Percentiles rank a stretch among this genome's conserved stretches.
These are phyloP conservation scores for Monosporascus sp. DNA, from an alignment of 2,329 filamentous ascomycete genomes.

Conservation along the genomic window DNA sequence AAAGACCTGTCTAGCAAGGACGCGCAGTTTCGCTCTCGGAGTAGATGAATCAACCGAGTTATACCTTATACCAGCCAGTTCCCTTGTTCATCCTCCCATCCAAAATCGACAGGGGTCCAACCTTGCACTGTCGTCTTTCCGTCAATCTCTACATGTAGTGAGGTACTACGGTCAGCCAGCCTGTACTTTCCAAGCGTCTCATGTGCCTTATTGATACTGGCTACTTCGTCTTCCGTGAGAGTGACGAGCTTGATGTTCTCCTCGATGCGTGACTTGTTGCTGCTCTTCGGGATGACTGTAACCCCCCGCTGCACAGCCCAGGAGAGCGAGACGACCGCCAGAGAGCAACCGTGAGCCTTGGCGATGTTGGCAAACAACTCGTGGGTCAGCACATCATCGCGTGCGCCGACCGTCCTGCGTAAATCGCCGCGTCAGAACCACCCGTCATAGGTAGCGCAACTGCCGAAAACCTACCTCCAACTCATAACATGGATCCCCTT, in stretches of 20 bases:
- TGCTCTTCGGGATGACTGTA: slow-evolving; percentile 21
- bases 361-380: slow-evolving; percentile 19
- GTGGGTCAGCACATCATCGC: slow-evolving; percentile 15
- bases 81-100: slow-evolving; percentile 24
- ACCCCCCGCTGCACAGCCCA: slow-evolving; percentile 23
- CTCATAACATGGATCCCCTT: slow-evolving; percentile 28
- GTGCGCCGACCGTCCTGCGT: slow-evolving; percentile 6
- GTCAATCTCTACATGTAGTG: slow-evolving; percentile 12
- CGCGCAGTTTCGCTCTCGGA: too few relatives aligned
- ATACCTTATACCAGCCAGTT: slow-evolving; percentile 17
- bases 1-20: too few relatives aligned
- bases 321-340: slow-evolving; percentile 21
- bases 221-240: slow-evolving; percentile 21
- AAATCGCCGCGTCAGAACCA: not conserved
- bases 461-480: slow-evolving; percentile 17
- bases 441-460: not conserved
- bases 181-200: slow-evolving; percentile 16
- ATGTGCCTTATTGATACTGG: slow-evolving; percentile 19
- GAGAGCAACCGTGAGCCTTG: slow-evolving; percentile 15
- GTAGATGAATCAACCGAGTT: too few relatives aligned
- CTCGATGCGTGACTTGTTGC: slow-evolving; percentile 13
- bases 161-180: slow-evolving; percentile 14
- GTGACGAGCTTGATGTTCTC: slow-evolving; percentile 22
- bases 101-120: slow-evolving; percentile 21
- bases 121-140: slow-evolving; percentile 16